Base-by-base conservation (phyloP, 2,329 filamentous ascomycete species). In the Sclerotinia sclerotiorum region DNA sequence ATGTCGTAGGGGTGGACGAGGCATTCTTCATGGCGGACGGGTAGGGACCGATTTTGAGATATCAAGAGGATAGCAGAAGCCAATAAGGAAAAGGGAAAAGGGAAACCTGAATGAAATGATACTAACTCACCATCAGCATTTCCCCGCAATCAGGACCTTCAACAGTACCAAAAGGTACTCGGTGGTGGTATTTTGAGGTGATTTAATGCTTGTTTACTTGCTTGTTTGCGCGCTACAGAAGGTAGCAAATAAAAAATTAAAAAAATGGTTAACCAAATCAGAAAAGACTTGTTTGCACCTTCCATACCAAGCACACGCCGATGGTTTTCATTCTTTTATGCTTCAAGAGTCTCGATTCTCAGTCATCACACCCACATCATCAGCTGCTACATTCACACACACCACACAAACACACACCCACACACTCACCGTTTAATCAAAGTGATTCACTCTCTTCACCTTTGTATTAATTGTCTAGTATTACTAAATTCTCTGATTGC, bases 21-120 rank as follows among this genome's bases (percentile, higher is more conserved):
- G 65, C 57, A 67, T 67, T 24, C 65, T 67, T 63, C 48, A 67
- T 48, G 56, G 65, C 56, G 48, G 65, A 61, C 19, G 46, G 35
- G n/a, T 21, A 19, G 57, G 17, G 39, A 32, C 56, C 39, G 24
- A 29, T 46, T 8, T 44, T 3, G 42, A 46, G 42, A 10, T 24
- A 24, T 61, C 27, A 1, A 49, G 8, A 4, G 11, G 19, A 10
- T 27, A 15, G 39, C 42, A 8, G 13, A 27, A 27, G 7, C 39
- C n/a, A 39, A 27, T 27, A 24, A 11, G 24, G 19, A 48, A 61
- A 21, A 1, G 3, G 44, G 6, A 49, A 10, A 17, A 1, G 5
- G 27, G 5, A 24, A 39, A 13, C 2, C 2, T 27, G 6, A 61
- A 48, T 24, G 19, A 48, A 61, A 48, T n/a, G 13, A n/a, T 17